Evolutionary conservation across 306 rosid genomes (phyloP).

Genomic region (Casuarina glauca): DNA sequence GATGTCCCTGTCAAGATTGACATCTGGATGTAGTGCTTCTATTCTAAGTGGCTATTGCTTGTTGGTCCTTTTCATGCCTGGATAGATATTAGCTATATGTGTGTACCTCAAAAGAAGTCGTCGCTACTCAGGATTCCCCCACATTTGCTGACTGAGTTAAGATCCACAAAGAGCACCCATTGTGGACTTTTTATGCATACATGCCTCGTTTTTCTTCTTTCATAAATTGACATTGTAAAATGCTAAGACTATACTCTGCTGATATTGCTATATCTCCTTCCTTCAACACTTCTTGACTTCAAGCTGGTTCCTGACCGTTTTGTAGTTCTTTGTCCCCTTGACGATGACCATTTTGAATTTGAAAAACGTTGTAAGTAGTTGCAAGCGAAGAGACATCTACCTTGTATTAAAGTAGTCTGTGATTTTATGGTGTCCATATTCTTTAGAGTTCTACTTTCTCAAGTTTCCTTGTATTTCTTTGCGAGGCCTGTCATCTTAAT

Average conservation of each 20-base stretch:
- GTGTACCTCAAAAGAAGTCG: too few relatives aligned
- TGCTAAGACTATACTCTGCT: neutral
- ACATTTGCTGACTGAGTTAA: too few relatives aligned
- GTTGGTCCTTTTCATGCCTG: too few relatives aligned
- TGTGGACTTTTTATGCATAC: too few relatives aligned
- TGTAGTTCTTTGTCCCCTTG: neutral
- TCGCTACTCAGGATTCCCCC: too few relatives aligned
- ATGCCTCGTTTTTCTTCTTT: too few relatives aligned
- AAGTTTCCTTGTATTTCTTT: neutral
- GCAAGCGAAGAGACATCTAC: neutral
- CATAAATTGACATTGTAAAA: neutral
- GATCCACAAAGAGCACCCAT: too few relatives aligned
- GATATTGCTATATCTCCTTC: neutral
- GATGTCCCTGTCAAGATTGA: too few relatives aligned
- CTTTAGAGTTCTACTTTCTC: neutral
- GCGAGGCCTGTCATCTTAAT: neutral
- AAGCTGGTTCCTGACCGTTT: neutral
- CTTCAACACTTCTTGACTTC: neutral
- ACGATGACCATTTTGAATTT: neutral
- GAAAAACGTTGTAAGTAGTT: neutral
- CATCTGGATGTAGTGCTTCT: too few relatives aligned
- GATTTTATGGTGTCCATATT: neutral
- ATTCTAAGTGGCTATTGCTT: too few relatives aligned
- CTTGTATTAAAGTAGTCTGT: neutral
- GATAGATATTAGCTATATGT: too few relatives aligned